Conservation (phyloP, 83 land plant species). For the Thuja plicata region DNA sequence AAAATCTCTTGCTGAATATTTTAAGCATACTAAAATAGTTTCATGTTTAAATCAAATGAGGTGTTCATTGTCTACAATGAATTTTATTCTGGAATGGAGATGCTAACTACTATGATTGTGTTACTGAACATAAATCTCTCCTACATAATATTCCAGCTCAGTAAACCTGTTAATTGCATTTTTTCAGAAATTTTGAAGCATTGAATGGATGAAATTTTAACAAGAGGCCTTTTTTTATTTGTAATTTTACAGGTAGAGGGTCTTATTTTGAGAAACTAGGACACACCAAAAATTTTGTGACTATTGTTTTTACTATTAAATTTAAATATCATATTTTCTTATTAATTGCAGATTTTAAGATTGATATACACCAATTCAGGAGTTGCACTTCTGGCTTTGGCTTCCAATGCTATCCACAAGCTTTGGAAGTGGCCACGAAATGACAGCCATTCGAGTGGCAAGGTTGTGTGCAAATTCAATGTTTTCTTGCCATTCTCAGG, state of each 20-base stretch:
- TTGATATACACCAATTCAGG: constrained; percentile 84
- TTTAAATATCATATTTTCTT: not conserved
- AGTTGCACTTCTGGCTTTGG: constrained; percentile 64
- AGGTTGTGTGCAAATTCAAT: constrained; percentile 27
- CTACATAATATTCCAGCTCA: not conserved
- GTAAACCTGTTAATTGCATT: not conserved
- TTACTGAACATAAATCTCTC: not conserved
- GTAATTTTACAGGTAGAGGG: not conserved
- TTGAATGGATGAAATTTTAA: not conserved
- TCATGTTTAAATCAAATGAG: not conserved
- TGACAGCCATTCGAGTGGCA: constrained; percentile 61
- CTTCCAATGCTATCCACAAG: constrained; percentile 74
- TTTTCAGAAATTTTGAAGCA: not conserved
- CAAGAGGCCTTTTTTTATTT: not conserved
- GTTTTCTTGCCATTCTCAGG: not conserved
- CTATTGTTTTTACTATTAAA: not conserved
- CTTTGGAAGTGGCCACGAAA: constrained; percentile 70
- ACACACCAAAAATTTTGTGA: not conserved
- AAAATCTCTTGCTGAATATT: not conserved
- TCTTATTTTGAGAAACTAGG: constrained; percentile 7
- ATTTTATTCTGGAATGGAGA: not conserved
- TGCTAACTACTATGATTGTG: not conserved
- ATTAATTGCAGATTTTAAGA: constrained; percentile 54
- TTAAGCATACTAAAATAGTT: not conserved
- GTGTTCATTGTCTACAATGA: not conserved